phyloP scores from a whole-genome alignment of 306 rosid species.

The Delonix regia region DNA sequence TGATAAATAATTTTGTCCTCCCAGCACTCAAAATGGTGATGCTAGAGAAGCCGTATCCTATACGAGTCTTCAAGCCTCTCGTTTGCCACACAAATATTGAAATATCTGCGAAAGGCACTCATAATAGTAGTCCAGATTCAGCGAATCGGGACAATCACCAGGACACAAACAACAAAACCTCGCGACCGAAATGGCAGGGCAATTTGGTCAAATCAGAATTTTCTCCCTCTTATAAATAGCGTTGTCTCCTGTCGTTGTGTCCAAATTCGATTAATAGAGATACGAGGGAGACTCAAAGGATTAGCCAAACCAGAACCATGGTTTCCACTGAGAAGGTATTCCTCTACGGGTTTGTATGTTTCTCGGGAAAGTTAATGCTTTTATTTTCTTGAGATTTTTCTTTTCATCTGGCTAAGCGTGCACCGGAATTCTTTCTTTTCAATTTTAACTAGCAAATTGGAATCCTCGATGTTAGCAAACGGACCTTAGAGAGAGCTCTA shows the following conservation, averaged over 20 bases:
- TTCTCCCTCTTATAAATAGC: not conserved
- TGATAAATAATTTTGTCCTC: not conserved
- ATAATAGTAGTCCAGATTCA: slow-evolving; percentile 26
- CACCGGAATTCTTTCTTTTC: not conserved
- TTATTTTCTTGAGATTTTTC: not conserved
- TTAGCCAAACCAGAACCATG: slow-evolving; percentile 11
- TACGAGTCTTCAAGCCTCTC: not conserved
- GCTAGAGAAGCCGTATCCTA: not conserved
- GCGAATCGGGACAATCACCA: not conserved
- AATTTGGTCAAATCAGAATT: not conserved
- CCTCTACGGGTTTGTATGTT: not conserved
- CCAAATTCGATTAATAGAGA: not conserved
- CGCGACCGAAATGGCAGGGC: not conserved
- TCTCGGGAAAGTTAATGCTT: not conserved
- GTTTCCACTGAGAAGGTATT: slow-evolving; percentile 36
- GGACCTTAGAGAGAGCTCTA: not conserved
- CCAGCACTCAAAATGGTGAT: not conserved
- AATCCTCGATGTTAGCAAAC: not conserved
- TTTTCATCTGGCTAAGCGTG: not conserved
- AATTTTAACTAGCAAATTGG: not conserved
- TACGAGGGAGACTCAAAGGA: not conserved
- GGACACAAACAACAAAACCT: not conserved
- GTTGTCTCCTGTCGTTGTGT: not conserved
- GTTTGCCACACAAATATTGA: too few relatives aligned
- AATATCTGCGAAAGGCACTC: too few relatives aligned